Percentiles rank a stretch among this genome's conserved stretches.
Conservation (phyloP, 2,329 filamentous ascomycete genomes). For the Colletotrichum endophyticum region DNA sequence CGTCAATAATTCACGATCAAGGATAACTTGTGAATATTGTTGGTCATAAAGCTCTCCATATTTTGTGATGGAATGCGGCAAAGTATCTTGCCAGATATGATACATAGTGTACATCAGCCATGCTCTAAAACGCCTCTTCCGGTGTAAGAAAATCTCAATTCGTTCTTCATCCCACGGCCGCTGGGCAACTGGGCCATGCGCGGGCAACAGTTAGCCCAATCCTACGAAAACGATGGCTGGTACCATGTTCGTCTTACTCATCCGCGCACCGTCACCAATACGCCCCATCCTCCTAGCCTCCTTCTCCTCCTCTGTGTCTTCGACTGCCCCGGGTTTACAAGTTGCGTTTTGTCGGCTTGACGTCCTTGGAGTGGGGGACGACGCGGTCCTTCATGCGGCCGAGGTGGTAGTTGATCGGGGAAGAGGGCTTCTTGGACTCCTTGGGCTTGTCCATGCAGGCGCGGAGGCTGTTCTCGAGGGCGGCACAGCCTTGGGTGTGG, state of each 20-base stretch:
- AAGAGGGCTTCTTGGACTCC: constrained; percentile 55
- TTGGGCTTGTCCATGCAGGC: constrained; percentile 81
- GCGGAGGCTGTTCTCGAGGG: constrained; percentile 65
- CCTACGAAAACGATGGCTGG: neutral
- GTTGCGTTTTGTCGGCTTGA: constrained; percentile 3
- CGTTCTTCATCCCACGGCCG: neutral
- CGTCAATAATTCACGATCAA: fast-evolving
- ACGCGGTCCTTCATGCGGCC: constrained; percentile 68
- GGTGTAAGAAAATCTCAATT: neutral
- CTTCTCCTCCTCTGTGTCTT: neutral
- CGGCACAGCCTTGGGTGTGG: constrained; percentile 62
- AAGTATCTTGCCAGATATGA: neutral
- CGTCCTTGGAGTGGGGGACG: constrained; percentile 7
- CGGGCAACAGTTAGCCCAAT: neutral
- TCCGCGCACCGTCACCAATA: neutral
- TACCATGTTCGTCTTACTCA: neutral
- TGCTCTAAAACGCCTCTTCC: constrained; percentile 12
- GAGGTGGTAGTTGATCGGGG: constrained; percentile 93
- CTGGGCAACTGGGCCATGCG: neutral
- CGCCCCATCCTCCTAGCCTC: neutral
- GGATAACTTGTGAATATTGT: neutral
- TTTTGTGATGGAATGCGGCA: neutral
- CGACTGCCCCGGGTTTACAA: neutral
- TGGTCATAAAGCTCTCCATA: neutral
- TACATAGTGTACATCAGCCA: constrained; percentile 16